Conservation (phyloP, 371 early-diverging fungal genomes). For the Coemansia sp. region DNA sequence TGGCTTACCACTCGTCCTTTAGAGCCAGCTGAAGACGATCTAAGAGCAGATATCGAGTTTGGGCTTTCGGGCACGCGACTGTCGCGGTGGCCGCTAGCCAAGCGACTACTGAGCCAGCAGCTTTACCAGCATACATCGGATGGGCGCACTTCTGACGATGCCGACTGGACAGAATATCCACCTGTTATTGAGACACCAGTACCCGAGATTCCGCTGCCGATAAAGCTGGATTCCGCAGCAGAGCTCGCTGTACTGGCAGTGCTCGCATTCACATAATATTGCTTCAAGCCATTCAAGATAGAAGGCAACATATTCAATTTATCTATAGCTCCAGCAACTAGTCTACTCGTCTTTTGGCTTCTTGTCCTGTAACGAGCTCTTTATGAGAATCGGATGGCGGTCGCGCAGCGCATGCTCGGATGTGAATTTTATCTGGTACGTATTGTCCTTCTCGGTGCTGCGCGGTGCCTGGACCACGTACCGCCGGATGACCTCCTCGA, state of each 20-base stretch:
- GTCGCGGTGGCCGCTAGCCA: conserved; percentile 33
- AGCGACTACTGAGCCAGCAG: not conserved
- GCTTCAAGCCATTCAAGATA: not conserved
- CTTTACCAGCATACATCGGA: not conserved
- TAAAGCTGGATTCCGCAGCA: conserved; percentile 9
- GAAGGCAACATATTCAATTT: not conserved
- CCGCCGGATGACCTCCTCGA: conserved; percentile 44
- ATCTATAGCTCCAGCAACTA: too few relatives aligned
- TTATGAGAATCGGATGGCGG: conserved; percentile 38
- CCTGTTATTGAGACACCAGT: not conserved
- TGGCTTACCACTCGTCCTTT: conserved; percentile 4
- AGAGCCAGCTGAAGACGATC: not conserved
- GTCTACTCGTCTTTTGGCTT: conserved; percentile 1
- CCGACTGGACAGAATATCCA: too few relatives aligned
- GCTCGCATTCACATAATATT: conserved; percentile 8
- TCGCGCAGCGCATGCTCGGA: conserved; percentile 44
- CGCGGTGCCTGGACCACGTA: conserved; percentile 47
- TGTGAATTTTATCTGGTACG: conserved; percentile 36
- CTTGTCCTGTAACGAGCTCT: conserved; percentile 29
- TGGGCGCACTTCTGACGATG: not conserved
- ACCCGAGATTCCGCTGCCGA: conserved; percentile 1
- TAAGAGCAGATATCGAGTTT: too few relatives aligned
- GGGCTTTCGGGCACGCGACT: not conserved
- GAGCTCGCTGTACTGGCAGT: conserved; percentile 12
- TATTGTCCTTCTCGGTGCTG: conserved; percentile 23